phyloP scores from a whole-genome alignment of 257 asterid genomes.

The Haberlea rhodopensis region DNA sequence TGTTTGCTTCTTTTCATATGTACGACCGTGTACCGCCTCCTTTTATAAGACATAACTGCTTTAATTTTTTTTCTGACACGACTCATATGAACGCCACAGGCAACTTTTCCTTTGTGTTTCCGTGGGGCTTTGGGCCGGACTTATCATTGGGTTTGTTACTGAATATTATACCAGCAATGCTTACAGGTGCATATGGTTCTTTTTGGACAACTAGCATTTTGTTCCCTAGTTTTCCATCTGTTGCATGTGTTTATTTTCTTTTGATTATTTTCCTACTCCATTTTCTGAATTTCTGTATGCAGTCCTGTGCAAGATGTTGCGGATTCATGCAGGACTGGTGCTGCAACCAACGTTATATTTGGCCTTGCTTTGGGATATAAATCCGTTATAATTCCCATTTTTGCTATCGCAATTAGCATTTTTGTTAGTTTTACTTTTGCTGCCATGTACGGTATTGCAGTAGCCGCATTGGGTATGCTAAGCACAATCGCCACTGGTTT shows the following conservation, averaged over 20 bases:
- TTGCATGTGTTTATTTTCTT: background rate
- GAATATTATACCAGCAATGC: slow-evolving; percentile 92
- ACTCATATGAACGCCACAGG: slow-evolving; percentile 42
- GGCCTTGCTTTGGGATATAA: slow-evolving; percentile 95
- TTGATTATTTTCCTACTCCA: background rate
- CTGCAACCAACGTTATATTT: slow-evolving; percentile 86
- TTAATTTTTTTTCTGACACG: slow-evolving; percentile 14
- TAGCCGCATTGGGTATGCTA: slow-evolving; percentile 93
- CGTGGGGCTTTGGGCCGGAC: slow-evolving; percentile 98
- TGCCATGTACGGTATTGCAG: slow-evolving; percentile 90
- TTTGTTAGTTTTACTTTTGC: slow-evolving; percentile 84
- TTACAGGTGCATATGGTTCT: slow-evolving; percentile 55
- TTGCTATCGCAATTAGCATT: slow-evolving; percentile 76
- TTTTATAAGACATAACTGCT: background rate
- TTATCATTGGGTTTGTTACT: slow-evolving; percentile 80
- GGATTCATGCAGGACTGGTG: slow-evolving; percentile 95
- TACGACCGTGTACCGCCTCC: slow-evolving; percentile 2
- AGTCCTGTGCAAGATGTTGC: slow-evolving; percentile 91
- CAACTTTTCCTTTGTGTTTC: slow-evolving; percentile 76
- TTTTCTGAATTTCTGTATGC: slow-evolving; percentile 16
- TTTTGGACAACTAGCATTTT: slow-evolving; percentile 3
- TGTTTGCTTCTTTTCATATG: background rate
- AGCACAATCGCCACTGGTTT: slow-evolving; percentile 92
- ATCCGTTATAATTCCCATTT: slow-evolving; percentile 86
- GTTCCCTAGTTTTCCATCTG: background rate